Base-by-base conservation (phyloP, 192 early-diverging fungal species). In the Tieghemiomyces parasiticus region DNA sequence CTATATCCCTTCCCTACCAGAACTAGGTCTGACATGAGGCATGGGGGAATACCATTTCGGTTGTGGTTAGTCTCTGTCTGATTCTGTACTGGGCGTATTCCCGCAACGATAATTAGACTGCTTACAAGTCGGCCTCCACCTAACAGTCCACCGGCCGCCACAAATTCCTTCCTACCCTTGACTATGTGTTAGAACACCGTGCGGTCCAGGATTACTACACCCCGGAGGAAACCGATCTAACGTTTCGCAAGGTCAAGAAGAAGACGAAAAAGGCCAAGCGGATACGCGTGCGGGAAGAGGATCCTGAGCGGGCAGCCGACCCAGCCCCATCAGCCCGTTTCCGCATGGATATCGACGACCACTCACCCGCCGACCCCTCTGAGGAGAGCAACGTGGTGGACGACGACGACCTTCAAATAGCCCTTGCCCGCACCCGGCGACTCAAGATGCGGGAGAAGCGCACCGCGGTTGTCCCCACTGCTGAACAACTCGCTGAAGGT, bases 131-230 rank as follows among this genome's bases (percentile, higher is more conserved):
- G n/a, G n/a, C n/a, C n/a, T n/a, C n/a, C n/a, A n/a, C n/a, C n/a
- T n/a, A n/a, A n/a, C n/a, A n/a, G n/a, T n/a, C n/a, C n/a, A n/a
- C n/a, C n/a, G n/a, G n/a, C n/a, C n/a, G n/a, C n/a, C n/a, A n/a
- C n/a, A n/a, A n/a, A n/a, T n/a, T n/a, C n/a, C n/a, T n/a, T n/a
- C n/a, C n/a, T n/a, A n/a, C n/a, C n/a, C n/a, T n/a, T n/a, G n/a
- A n/a, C n/a, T n/a, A n/a, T n/a, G n/a, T n/a, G n/a, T n/a, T n/a
- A n/a, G n/a, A n/a, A n/a, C 24, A 22, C 45, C 74, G 74, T 35
- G 79, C 87, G 66, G 81, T 87, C 31, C 79, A 81, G 52, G 93
- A 95, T 63, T 93, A 90, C 66, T 93, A 95, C 72, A 92, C 92
- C 46, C 77, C 82, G 50, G 88, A 92, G 42, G 92, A 97, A 69